Evolutionary conservation across 192 early-diverging fungal species (phyloP), one percentile per base, ranked within the genome.

Genomic region (Mortierella alpina): DNA sequence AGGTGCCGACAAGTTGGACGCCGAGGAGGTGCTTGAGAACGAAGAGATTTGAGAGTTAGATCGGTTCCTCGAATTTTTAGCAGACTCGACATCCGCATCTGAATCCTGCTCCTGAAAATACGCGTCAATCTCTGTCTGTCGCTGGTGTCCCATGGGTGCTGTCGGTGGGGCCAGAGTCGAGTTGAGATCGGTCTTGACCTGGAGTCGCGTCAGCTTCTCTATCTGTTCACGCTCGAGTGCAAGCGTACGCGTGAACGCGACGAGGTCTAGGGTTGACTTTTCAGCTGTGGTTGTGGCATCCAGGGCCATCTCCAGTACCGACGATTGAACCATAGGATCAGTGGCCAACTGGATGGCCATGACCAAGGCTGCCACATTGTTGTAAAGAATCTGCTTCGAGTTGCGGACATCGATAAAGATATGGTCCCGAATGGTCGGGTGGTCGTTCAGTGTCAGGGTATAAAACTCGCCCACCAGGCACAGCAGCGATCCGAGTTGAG

Each of bases 321-420:
- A 85, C 17, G 87, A 71, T 48, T 88, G 86, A 17, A 88, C 89
- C 70, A 89, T 89, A 10, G 84, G 86, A 60, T 90, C 89, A 17
- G 90, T 86, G 2, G 86, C 84, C 6, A 86, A 80, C 31, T 87
- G 84, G 18, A 90, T 84, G 14, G 82, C 75, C 54, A 90, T 91
- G 31, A 92, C 88, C 17, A 94, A 71, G 17, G 84, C 84, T 2
- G 91, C 85, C 42, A 93, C 77, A 54, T 85, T 86, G 69, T 93
- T 90, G 85, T 90, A 92, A 40, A 94, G 76, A 6, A 77, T 66
- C 54, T 90, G 86, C 66, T 91, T 90, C 42, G 88, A 83, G 61
- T 84, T 75, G 62, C 89, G 89, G 74, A 94, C 90, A 15, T 93
- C 72, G 41, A 82, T 74, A 47, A 74, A 78, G 39, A 73, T 49